A percentile compares a stretch with the other conserved stretches of the same genome.
phyloP scores from a whole-genome alignment of 2,329 filamentous ascomycete species.

The Mycocentrospora acerina region DNA sequence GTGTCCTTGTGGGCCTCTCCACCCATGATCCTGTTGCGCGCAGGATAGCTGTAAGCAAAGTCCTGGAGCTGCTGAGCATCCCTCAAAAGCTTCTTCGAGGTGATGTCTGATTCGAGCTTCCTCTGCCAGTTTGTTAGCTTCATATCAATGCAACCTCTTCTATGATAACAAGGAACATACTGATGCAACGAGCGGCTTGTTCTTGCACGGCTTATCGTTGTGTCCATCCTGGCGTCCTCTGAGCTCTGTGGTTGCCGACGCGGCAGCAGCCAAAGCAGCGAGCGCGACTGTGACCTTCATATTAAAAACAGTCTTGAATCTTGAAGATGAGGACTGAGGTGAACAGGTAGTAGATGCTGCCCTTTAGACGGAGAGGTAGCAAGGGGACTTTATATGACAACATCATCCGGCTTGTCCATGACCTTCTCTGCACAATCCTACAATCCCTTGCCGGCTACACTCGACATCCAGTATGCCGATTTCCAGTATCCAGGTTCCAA shows the following conservation, averaged over 20 bases:
- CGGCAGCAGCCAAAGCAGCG: constrained; percentile 21
- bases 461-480: no score
- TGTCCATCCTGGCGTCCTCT: constrained; percentile 13
- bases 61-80: constrained; percentile 37
- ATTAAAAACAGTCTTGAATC: constrained; percentile 5
- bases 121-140: constrained; percentile 19
- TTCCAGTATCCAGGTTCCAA: constrained; percentile 7
- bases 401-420: no score
- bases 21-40: constrained; percentile 43
- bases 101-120: constrained; percentile 32
- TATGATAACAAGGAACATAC: constrained; percentile 9
- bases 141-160: no score
- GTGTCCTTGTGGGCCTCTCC: constrained; percentile 43
- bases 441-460: no score
- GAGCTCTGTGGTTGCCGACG: constrained; percentile 17
- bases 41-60: constrained; percentile 40
- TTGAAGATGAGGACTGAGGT: background rate
- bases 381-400: no score
- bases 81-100: constrained; percentile 25
- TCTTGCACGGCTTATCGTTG: constrained; percentile 15
- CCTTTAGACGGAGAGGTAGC: constrained; percentile 3
- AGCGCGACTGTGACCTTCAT: constrained; percentile 27
- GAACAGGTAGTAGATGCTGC: no score
- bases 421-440: no score
- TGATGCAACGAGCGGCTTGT: constrained; percentile 24